A percentile compares a stretch with the other conserved stretches of the same genome.
Evolutionary conservation across 495 filamentous ascomycete genomes (phyloP).

Genomic region (Aeminium ludgeri): DNA sequence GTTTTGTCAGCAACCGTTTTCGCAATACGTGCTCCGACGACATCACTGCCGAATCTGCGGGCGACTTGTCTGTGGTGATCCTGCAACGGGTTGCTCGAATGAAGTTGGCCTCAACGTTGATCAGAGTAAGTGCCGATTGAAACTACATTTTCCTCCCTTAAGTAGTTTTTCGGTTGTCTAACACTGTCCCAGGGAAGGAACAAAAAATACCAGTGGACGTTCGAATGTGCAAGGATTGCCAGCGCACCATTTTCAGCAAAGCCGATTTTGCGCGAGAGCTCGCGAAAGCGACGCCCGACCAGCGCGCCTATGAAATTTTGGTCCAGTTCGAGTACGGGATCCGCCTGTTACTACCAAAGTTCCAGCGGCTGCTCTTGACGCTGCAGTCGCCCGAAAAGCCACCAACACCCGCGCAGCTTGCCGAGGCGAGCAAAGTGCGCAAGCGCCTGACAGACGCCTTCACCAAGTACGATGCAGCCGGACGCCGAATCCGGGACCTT

Average conservation of each 20-base stretch:
- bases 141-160: no score
- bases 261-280: slow-evolving; percentile 64
- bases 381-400: slow-evolving; percentile 58
- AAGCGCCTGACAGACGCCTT: slow-evolving; percentile 86
- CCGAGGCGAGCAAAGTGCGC: slow-evolving; percentile 78
- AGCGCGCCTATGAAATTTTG: slow-evolving; percentile 72
- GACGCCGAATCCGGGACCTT: slow-evolving; percentile 65
- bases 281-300: slow-evolving; percentile 50
- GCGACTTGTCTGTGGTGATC: slow-evolving; percentile 78
- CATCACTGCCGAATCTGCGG: slow-evolving; percentile 94
- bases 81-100: slow-evolving; percentile 61
- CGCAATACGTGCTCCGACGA: slow-evolving; percentile 69
- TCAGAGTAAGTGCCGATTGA: slow-evolving; percentile 40
- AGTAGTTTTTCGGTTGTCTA: no score
- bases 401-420: slow-evolving; percentile 55
- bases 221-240: slow-evolving; percentile 84
- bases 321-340: slow-evolving; percentile 84
- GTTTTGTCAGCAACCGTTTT: slow-evolving; percentile 89
- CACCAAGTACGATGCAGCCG: slow-evolving; percentile 71
- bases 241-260: slow-evolving; percentile 63
- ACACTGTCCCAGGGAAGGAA: slow-evolving; percentile 39
- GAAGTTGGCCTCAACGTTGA: slow-evolving; percentile 69
- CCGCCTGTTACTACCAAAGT: slow-evolving; percentile 63
- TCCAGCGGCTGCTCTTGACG: slow-evolving; percentile 59
- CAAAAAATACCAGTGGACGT: slow-evolving; percentile 56